Percentiles rank a stretch among this genome's conserved stretches.
Evolutionary conservation across 208 protist genomes (phyloP).

Genomic region (Leishmania gerbilli): DNA sequence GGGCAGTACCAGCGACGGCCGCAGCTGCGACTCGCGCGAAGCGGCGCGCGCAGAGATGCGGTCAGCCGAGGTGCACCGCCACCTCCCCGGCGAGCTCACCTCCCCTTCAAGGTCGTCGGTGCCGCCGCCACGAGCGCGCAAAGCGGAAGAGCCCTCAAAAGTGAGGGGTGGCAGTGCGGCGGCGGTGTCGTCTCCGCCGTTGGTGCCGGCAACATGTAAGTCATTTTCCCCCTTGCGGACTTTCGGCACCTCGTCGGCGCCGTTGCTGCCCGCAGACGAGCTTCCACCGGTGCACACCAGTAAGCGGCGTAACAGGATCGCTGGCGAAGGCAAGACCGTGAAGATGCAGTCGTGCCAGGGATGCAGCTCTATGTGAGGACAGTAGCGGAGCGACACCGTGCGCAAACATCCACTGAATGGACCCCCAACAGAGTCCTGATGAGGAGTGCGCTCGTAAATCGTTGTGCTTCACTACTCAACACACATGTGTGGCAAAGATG

Average conservation of each 20-base stretch:
- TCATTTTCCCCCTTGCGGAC: no score
- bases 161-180: background rate
- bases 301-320: background rate
- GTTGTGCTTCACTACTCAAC: background rate
- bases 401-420: no score
- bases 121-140: background rate
- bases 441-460: background rate
- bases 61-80: conserved; percentile 1
- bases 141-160: background rate
- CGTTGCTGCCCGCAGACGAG: background rate
- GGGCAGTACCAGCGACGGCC: background rate
- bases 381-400: no score
- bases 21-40: background rate
- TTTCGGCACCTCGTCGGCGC: background rate
- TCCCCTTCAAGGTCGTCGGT: background rate
- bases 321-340: conserved; percentile 7
- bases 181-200: background rate
- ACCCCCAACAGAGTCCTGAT: no score
- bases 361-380: conserved; percentile 10
- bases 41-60: background rate
- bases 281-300: background rate
- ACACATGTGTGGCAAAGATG: background rate
- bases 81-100: background rate
- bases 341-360: conserved; percentile 26
- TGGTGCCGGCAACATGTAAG: background rate